Evolutionary conservation across 1,284 basidiomycete species (phyloP).

Genomic region (Serendipita sp.): DNA sequence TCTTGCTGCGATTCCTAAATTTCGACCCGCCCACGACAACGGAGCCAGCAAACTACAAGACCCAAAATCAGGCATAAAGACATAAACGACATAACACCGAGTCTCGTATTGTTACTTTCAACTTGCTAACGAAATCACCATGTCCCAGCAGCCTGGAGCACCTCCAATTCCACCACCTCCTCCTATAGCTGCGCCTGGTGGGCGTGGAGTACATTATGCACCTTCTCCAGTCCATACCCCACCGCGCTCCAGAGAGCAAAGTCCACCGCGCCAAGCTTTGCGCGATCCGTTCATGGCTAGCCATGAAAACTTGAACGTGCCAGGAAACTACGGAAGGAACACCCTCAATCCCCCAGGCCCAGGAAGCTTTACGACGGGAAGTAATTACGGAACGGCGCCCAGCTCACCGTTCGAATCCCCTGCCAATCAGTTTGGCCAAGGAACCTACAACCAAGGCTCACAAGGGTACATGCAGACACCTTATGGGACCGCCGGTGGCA

Average conservation of each 20-base stretch:
- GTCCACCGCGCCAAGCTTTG: neutral
- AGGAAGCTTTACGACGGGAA: neutral
- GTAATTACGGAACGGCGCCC: constrained; percentile 4
- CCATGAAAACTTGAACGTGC: neutral
- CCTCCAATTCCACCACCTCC: neutral
- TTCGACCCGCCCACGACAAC: too few species aligned
- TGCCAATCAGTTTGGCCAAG: neutral
- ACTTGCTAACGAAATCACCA: neutral
- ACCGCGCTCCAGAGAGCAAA: neutral
- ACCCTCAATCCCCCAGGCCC: neutral
- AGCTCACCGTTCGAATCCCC: neutral
- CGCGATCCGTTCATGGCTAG: constrained; percentile 3
- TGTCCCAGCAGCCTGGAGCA: neutral
- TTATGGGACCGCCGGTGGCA: neutral
- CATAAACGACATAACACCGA: too few species aligned
- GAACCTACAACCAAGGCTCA: neutral
- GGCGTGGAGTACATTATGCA: neutral
- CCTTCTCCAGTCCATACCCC: neutral
- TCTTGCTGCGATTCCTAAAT: too few species aligned
- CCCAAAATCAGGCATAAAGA: too few species aligned
- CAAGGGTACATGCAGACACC: neutral
- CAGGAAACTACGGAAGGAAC: neutral
- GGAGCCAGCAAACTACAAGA: too few species aligned
- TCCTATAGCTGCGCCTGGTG: neutral
- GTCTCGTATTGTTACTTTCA: neutral